Percentiles rank a stretch among this genome's conserved stretches.
Evolutionary conservation across 768 basidiomycete species (phyloP).

Genomic region (Tubosaeta sp.): DNA sequence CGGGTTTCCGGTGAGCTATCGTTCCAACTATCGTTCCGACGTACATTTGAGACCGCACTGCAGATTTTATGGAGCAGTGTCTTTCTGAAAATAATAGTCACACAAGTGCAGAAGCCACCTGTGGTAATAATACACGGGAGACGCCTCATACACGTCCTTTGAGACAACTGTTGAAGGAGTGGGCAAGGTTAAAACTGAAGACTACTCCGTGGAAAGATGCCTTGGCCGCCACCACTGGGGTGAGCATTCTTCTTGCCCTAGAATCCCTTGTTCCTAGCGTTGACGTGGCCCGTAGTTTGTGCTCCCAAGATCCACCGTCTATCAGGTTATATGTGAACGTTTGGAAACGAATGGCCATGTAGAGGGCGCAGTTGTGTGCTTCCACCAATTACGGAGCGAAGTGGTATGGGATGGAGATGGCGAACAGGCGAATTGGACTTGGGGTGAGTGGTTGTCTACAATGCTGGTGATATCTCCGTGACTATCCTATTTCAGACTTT

Average conservation of each 20-base stretch:
- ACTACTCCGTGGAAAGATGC: conserved; percentile 3
- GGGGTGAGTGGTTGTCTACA: neutral
- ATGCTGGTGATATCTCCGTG: neutral
- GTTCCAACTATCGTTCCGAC: neutral
- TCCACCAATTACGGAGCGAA: neutral
- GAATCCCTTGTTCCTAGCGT: neutral
- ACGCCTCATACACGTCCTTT: neutral
- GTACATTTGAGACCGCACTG: neutral
- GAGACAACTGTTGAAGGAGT: neutral
- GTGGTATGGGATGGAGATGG: neutral
- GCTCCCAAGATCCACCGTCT: neutral
- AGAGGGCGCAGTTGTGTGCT: neutral
- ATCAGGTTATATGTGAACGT: neutral
- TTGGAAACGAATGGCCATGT: neutral
- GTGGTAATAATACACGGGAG: neutral
- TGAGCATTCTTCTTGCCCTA: neutral
- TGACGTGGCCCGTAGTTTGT: neutral
- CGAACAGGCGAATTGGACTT: neutral
- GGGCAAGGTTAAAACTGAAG: conserved; percentile 2
- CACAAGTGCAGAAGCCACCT: neutral
- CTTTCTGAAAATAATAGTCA: neutral
- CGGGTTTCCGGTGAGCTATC: neutral
- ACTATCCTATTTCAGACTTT: neutral
- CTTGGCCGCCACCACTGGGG: neutral
- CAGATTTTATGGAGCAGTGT: conserved; percentile 1